phyloP scores from a whole-genome alignment of 192 early-diverging fungal genomes.

The Entomortierella lignicola region DNA sequence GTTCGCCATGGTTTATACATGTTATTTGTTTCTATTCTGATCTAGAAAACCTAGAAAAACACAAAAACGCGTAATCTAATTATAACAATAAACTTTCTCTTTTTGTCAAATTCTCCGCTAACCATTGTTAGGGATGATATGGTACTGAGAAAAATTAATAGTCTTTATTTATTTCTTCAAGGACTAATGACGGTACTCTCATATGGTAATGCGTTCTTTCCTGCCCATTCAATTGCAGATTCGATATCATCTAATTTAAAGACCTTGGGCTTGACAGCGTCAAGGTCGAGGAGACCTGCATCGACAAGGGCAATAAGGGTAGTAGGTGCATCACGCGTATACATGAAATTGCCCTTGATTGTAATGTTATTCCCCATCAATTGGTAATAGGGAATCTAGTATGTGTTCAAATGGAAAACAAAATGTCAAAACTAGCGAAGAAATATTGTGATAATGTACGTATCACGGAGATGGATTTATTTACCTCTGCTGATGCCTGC shows the following conservation, averaged over 20 bases:
- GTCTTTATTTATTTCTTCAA: neutral
- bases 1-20: no score
- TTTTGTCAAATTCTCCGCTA: no score
- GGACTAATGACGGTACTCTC: constrained; percentile 2
- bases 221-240: constrained; percentile 19
- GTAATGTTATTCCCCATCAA: constrained; percentile 40
- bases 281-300: constrained; percentile 31
- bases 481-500: constrained; percentile 11
- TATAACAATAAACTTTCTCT: no score
- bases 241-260: constrained; percentile 18
- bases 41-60: no score
- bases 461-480: no score
- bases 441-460: no score
- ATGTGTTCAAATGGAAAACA: neutral
- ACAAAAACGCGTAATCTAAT: no score
- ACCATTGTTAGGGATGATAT: no score
- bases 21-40: no score
- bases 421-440: neutral
- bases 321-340: constrained; percentile 16
- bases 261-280: neutral
- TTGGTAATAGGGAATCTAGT: constrained; percentile 14
- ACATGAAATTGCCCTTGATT: constrained; percentile 52
- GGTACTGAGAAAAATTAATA: no score
- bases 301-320: constrained; percentile 33
- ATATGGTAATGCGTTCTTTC: neutral